A percentile compares a stretch with the other conserved stretches of the same genome.
Conservation (phyloP, 2,329 filamentous ascomycete species). For the Ceratocystis albifundus region DNA sequence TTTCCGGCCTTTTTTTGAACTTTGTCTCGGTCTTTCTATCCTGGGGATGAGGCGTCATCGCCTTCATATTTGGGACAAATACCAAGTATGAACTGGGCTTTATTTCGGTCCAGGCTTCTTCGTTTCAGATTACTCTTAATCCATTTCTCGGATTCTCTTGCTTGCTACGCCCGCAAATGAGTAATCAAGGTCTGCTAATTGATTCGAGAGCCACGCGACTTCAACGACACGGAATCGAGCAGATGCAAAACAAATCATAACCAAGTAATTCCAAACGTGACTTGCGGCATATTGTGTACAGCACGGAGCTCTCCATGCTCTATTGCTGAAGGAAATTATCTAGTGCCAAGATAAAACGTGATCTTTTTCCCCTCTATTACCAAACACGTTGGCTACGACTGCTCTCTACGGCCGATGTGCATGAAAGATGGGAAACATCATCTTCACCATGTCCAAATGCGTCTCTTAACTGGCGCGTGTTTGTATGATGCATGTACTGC, state of each 20-base stretch:
- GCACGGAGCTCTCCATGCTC: conserved; percentile 43
- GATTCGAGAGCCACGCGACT: neutral
- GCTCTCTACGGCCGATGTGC: conserved; percentile 36
- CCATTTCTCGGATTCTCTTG: neutral
- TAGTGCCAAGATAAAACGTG: conserved; percentile 42
- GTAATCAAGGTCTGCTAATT: neutral
- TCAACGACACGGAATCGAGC: neutral
- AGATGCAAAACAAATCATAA: neutral
- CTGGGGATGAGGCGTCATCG: neutral
- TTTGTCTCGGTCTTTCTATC: neutral
- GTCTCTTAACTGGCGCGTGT: neutral
- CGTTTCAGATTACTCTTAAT: neutral
- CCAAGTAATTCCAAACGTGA: neutral
- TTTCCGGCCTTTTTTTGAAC: neutral
- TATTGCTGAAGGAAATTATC: conserved; percentile 45
- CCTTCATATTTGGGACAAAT: neutral
- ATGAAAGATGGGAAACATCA: conserved; percentile 44
- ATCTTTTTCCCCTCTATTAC: conserved; percentile 40
- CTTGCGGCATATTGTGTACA: conserved; percentile 49
- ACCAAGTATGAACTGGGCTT: neutral
- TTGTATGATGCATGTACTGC: neutral
- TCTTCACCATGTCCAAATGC: neutral
- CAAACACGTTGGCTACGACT: conserved; percentile 41
- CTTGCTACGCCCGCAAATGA: neutral
- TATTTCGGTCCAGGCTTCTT: neutral